Evolutionary conservation across 495 filamentous ascomycete genomes (phyloP), one percentile per base, ranked within the genome.

Genomic region (Talaromyces proteolyticus): DNA sequence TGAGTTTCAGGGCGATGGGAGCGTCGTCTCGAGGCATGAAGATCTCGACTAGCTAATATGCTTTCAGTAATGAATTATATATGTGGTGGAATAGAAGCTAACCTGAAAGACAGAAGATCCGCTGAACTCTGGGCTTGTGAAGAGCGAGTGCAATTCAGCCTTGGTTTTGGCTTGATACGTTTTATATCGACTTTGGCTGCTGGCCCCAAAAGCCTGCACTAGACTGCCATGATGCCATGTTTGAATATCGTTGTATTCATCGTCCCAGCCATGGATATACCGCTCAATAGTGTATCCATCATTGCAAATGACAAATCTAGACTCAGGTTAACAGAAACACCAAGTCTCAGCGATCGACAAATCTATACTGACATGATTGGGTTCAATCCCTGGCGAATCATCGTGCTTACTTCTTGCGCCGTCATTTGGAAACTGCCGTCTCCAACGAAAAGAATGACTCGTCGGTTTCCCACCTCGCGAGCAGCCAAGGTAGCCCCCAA

Each of bases 401-500:
- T 93, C 16, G 91, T 94, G 62, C 84, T 87, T 44, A 96, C 59
- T 64, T 95, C 90, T 61, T 95, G 91, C 4, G 78, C 80, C 1
- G 90, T 94, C 36, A 95, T 70, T 57, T 96, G 88, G 53, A 91
- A 79, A 53, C 84, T 88, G 19, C 91, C 91, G 56, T 96, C 91
- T 41, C 91, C 91, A 14, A 89, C 88, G 54, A 93, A 91, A 47
- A 96, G 71, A 46, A 96, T 82, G 1, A 86, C 88, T 23, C 88
- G 76, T 18, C 80, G 72, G 34, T 77, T 63, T 0, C 54, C 60
- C 16, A 62, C 64, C 54, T 92, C 88, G 50, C 83, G 81, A 0
- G 79, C 77, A 5, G 85, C 88, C 41, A 91, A 65, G 1, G 82
- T 84, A 4, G 87, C 87, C 24, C 88, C 88, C 60, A 89, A 86